phyloP scores from a whole-genome alignment of 768 basidiomycete species.

The Lactarius tabidus region DNA sequence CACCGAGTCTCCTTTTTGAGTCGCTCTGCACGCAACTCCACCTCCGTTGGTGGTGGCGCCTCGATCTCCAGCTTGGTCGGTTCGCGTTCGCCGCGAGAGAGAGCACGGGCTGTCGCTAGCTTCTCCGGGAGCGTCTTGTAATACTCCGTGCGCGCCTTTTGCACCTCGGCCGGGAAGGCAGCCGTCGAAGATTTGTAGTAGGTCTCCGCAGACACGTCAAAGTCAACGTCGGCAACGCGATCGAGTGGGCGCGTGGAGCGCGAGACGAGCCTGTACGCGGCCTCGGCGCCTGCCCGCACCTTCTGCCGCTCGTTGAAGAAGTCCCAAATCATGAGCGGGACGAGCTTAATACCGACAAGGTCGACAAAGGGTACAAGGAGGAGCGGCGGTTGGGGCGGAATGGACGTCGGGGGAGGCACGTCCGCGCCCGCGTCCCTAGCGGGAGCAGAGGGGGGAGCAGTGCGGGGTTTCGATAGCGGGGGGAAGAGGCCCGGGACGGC shows the following conservation, averaged over 20 bases:
- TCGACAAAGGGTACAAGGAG: slow-evolving; percentile 72
- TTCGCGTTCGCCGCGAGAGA: slow-evolving; percentile 70
- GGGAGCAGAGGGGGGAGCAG: slow-evolving; percentile 25
- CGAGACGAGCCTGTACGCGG: slow-evolving; percentile 70
- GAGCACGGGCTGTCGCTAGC: slow-evolving; percentile 67
- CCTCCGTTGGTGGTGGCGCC: slow-evolving; percentile 81
- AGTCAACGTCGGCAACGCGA: slow-evolving; percentile 57
- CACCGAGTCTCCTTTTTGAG: slow-evolving; percentile 86
- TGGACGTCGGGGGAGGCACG: slow-evolving; percentile 46
- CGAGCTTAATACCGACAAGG: slow-evolving; percentile 74
- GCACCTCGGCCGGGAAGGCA: slow-evolving; percentile 51
- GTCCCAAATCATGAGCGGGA: slow-evolving; percentile 86
- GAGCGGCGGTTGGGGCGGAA: slow-evolving; percentile 77
- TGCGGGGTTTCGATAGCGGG: slow-evolving; percentile 30
- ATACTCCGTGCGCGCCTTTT: slow-evolving; percentile 69
- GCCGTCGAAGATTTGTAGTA: slow-evolving; percentile 64
- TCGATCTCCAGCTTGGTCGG: slow-evolving; percentile 80
- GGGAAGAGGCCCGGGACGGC: slow-evolving; percentile 31
- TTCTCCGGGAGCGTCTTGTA: slow-evolving; percentile 65
- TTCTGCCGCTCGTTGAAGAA: slow-evolving; percentile 88
- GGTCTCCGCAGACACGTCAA: slow-evolving; percentile 60
- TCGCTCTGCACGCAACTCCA: slow-evolving; percentile 83
- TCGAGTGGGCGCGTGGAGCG: slow-evolving; percentile 56
- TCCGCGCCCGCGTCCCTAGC: slow-evolving; percentile 32
- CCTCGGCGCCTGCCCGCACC: slow-evolving; percentile 77